Base-by-base conservation (phyloP, 2,329 filamentous ascomycete species). In the Botrytis tulipae region DNA sequence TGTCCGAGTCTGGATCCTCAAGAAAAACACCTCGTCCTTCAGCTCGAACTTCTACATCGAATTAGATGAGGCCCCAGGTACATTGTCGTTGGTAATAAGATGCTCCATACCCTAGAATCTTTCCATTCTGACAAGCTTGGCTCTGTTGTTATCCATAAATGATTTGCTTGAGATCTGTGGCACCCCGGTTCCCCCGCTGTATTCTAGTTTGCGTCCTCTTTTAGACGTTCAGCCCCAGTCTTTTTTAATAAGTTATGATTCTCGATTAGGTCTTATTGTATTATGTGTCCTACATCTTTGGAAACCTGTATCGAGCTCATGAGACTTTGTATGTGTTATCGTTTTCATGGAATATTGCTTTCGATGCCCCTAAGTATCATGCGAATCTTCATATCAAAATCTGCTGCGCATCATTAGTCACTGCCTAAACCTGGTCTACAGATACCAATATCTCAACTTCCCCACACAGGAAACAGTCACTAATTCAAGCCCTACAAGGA, bases 1-100 rank as follows among this genome's bases (percentile, higher is more conserved):
- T 70, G 25, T 51, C 61, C 8, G 73, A 63, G 20, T 73, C 71
- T 29, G 61, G 67, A 10, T 59, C 71, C 25, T 20, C 63, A 69
- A 51, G 59, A 32, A 69, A 70, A 44, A 25, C 32, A 12, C 40
- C 66, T 70, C 35, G 29, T 29, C 46, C 44, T 37, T 37, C 42
- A 42, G 44, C 37, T 48, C 61, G 54, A 46, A 65, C 51, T 44
- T 54, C 71, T 37, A 16, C 70, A 68, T 57, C 70, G 37, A 59
- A 32, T 57, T 66, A 72, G 61, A 71, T 51, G 3, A 40, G 29
- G 25, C 4, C 25, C 6, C 48, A 42, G 35, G 35, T 22, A 32
- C 5, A 16, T 40, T n/a, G 16, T 25, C 6, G 42, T 48, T 35
- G 2, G 42, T 42, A 68, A 32, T 42, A 8, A 29, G 35, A 57